Conservation (phyloP, 2,329 filamentous ascomycete species). For the Anthostomella pinea region DNA sequence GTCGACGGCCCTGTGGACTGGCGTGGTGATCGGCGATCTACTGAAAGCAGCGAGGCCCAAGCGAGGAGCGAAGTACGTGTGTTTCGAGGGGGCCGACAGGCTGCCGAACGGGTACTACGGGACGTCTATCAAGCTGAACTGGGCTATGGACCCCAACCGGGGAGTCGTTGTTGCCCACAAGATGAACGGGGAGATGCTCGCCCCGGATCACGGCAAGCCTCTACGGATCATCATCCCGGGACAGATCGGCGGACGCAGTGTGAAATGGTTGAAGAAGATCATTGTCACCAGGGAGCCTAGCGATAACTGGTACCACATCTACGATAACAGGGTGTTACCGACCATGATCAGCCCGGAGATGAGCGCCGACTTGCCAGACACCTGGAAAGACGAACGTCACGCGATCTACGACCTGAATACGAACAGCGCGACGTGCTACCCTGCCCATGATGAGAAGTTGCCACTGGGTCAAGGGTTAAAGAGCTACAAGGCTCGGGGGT, state of each 20-base stretch:
- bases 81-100: conserved; percentile 87
- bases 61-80: conserved; percentile 74
- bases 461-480: conserved; percentile 44
- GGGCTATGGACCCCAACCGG: conserved; percentile 78
- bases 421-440: conserved; percentile 79
- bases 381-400: conserved; percentile 87
- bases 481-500: conserved; percentile 69
- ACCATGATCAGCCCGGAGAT: conserved; percentile 83
- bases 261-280: conserved; percentile 87
- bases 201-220: conserved; percentile 83
- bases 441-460: conserved; percentile 72
- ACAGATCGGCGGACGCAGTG: conserved; percentile 86
- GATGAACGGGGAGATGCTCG: conserved; percentile 83
- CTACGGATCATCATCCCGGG: conserved; percentile 81
- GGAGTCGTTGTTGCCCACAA: conserved; percentile 85
- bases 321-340: conserved; percentile 86
- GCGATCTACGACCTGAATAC: conserved; percentile 90
- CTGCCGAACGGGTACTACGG: conserved; percentile 87
- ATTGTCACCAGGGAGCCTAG: conserved; percentile 76
- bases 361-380: conserved; percentile 67
- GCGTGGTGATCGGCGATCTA: conserved; percentile 71
- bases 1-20: conserved; percentile 85
- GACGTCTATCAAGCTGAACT: conserved; percentile 83
- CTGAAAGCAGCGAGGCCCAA: conserved; percentile 65
- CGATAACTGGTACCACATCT: conserved; percentile 94